A percentile compares a stretch with the other conserved stretches of the same genome.
Conservation (phyloP, 2,329 filamentous ascomycete genomes). For the Fusarium staphyleae region DNA sequence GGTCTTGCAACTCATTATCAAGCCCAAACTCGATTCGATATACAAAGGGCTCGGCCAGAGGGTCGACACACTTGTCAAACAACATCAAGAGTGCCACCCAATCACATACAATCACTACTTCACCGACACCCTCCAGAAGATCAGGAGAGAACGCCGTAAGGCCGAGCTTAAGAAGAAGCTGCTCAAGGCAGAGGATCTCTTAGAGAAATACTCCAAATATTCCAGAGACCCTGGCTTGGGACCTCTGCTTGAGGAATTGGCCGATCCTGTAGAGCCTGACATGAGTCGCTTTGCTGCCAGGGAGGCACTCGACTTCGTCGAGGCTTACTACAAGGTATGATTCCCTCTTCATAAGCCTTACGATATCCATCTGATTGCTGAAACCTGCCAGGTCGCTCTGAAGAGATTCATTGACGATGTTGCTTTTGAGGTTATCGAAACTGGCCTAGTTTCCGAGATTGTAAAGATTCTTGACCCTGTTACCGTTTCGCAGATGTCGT, state of each 20-base stretch:
- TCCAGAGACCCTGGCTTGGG: not conserved
- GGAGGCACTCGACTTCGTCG: constrained; percentile 48
- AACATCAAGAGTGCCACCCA: constrained; percentile 54
- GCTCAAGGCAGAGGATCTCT: not conserved
- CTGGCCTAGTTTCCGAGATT: constrained; percentile 27
- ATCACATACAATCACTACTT: constrained; percentile 63
- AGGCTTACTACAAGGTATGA: constrained; percentile 53
- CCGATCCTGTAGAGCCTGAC: constrained; percentile 22
- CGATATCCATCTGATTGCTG: not conserved
- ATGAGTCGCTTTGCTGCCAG: constrained; percentile 43
- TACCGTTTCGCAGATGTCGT: constrained; percentile 24
- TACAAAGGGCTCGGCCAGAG: constrained; percentile 48
- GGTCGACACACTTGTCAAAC: constrained; percentile 52
- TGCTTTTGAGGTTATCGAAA: constrained; percentile 39
- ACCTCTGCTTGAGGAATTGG: constrained; percentile 1
- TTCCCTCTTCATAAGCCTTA: too few species aligned
- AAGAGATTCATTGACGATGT: constrained; percentile 28
- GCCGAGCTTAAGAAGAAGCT: not conserved
- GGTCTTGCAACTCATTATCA: constrained; percentile 25
- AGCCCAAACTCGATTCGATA: constrained; percentile 28
- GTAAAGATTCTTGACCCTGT: constrained; percentile 28
- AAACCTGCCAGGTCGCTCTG: constrained; percentile 6
- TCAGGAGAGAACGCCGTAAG: constrained; percentile 25
- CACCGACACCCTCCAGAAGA: constrained; percentile 47
- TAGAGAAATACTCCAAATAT: too few species aligned